phyloP scores from a whole-genome alignment of 202 grass and related monocot genomes.

The Zizania palustris region DNA sequence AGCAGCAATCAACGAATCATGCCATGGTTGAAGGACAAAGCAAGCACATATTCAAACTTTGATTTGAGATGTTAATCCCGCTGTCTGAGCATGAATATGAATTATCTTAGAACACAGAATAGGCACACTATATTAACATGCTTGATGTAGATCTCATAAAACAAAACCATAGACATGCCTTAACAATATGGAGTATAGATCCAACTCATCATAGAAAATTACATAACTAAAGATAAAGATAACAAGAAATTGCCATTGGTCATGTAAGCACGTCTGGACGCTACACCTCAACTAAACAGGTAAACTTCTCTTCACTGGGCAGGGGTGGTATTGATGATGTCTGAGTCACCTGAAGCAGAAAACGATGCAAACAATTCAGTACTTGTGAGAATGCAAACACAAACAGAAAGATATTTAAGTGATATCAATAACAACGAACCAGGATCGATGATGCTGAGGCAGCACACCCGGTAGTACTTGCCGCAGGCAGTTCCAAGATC shows the following conservation, averaged over 20 bases:
- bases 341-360: slow-evolving; percentile 74
- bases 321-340: slow-evolving; percentile 74
- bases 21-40: not conserved
- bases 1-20: slow-evolving; percentile 9
- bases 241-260: slow-evolving; percentile 22
- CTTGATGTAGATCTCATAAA: slow-evolving; percentile 12
- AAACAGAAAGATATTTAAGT: not conserved
- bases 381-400: not conserved
- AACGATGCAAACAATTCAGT: not conserved
- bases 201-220: slow-evolving; percentile 27
- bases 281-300: slow-evolving; percentile 39
- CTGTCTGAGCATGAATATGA: not conserved
- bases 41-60: not conserved
- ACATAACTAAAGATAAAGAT: not conserved
- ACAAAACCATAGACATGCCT: slow-evolving; percentile 43
- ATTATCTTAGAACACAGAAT: not conserved
- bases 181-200: slow-evolving; percentile 34
- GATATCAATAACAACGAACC: slow-evolving; percentile 42
- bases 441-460: slow-evolving; percentile 88
- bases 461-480: slow-evolving; percentile 93
- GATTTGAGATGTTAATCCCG: not conserved
- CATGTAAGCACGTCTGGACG: slow-evolving; percentile 15
- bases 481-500: slow-evolving; percentile 93
- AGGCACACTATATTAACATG: not conserved
- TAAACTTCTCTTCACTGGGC: slow-evolving; percentile 62